Evolutionary conservation across 495 filamentous ascomycete species (phyloP).

Genomic region (Lindgomyces ingoldianus): DNA sequence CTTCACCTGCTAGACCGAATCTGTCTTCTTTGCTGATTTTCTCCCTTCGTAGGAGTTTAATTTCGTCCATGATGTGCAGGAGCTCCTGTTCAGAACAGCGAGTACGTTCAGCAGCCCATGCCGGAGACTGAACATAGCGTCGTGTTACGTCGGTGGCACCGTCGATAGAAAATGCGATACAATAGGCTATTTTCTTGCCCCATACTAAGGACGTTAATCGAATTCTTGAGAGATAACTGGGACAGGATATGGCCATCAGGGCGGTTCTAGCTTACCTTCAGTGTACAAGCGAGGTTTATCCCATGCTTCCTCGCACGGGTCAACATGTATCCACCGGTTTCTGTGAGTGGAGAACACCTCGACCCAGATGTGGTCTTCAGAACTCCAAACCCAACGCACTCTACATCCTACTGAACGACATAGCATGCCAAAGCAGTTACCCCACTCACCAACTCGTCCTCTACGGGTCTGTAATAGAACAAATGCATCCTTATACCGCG

Average conservation of each 20-base stretch:
- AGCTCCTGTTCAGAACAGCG: slow-evolving; percentile 83
- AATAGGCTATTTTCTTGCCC: slow-evolving; percentile 92
- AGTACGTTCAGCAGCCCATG: slow-evolving; percentile 67
- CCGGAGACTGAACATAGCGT: slow-evolving; percentile 80
- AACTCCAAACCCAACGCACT: slow-evolving; percentile 97
- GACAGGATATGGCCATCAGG: background rate
- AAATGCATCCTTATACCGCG: slow-evolving; percentile 96
- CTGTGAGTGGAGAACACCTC: slow-evolving; percentile 94
- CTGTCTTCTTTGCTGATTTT: slow-evolving; percentile 75
- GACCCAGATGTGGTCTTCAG: slow-evolving; percentile 95
- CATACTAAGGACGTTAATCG: slow-evolving; percentile 51
- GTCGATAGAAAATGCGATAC: slow-evolving; percentile 91
- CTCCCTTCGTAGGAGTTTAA: slow-evolving; percentile 73
- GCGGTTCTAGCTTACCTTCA: slow-evolving; percentile 58
- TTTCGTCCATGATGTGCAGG: slow-evolving; percentile 83
- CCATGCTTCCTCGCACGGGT: slow-evolving; percentile 91
- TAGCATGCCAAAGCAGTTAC: slow-evolving; percentile 97
- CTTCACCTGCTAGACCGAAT: slow-evolving; percentile 80
- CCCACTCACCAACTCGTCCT: slow-evolving; percentile 92
- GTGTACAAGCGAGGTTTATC: slow-evolving; percentile 90
- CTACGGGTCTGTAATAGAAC: slow-evolving; percentile 78
- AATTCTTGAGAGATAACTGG: background rate
- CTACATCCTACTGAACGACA: slow-evolving; percentile 86
- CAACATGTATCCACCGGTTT: slow-evolving; percentile 93
- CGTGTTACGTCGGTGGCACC: slow-evolving; percentile 93